Evolutionary conservation across 805 yeast species (phyloP).

Genomic region (Saturnispora quitensis): DNA sequence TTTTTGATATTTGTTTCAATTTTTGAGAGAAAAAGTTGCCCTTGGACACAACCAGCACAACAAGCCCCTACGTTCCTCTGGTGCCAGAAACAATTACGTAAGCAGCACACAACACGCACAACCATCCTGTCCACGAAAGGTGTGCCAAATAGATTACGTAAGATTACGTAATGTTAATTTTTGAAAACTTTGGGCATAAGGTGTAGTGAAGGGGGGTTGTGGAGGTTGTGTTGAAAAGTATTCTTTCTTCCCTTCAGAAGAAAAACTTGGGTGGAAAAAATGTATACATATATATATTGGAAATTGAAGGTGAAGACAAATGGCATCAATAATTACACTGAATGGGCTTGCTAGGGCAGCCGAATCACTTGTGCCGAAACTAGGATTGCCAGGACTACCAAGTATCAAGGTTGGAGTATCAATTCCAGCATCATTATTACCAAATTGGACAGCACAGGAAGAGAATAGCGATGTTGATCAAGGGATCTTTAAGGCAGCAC

Average conservation of each 20-base stretch:
- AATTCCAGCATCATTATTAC: conserved; percentile 15
- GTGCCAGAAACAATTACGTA: background rate
- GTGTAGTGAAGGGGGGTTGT: background rate
- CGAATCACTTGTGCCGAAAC: conserved; percentile 12
- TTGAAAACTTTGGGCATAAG: background rate
- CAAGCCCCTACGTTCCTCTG: background rate
- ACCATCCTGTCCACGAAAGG: background rate
- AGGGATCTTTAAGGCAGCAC: conserved; percentile 82
- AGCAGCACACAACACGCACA: background rate
- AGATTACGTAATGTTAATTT: no score
- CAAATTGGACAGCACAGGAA: conserved; percentile 32
- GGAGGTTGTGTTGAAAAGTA: background rate
- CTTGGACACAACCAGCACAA: background rate
- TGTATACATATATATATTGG: background rate
- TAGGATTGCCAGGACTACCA: conserved; percentile 11
- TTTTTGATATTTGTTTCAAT: no score
- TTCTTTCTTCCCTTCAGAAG: background rate
- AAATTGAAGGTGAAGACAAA: background rate
- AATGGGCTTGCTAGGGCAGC: conserved; percentile 12
- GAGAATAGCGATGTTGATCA: conserved; percentile 39
- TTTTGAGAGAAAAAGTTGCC: background rate
- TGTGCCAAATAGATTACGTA: background rate
- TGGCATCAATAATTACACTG: conserved; percentile 11
- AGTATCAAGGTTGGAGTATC: conserved; percentile 15
- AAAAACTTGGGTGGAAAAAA: background rate